These are phyloP conservation scores for Myxozyma udenii DNA, from an alignment of 805 yeast species.

Conservation along the genomic window DNA sequence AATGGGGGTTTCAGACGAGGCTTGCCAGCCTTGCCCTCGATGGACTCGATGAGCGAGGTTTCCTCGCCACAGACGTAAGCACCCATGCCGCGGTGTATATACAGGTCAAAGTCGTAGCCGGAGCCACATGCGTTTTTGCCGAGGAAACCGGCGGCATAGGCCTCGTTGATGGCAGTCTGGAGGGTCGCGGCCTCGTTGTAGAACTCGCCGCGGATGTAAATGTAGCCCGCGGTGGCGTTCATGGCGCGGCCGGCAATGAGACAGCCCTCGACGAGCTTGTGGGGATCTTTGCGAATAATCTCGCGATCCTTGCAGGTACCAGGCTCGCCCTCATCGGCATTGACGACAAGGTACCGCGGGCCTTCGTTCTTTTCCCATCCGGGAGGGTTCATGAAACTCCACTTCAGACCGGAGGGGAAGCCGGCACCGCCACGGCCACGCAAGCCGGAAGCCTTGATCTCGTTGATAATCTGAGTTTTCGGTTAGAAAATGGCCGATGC, in stretches of 20 bases:
- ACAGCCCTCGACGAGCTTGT: constrained; percentile 89
- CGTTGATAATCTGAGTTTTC: constrained; percentile 58
- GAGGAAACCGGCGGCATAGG: constrained; percentile 72
- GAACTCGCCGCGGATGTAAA: constrained; percentile 82
- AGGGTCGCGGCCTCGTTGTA: constrained; percentile 72
- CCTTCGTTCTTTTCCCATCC: constrained; percentile 90
- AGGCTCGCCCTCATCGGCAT: constrained; percentile 94
- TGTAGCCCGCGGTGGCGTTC: constrained; percentile 92
- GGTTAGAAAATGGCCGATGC: no score
- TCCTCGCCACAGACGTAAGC: constrained; percentile 93
- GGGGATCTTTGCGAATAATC: constrained; percentile 87
- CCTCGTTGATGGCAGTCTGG: constrained; percentile 83
- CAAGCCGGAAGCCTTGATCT: constrained; percentile 77
- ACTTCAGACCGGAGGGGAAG: constrained; percentile 84
- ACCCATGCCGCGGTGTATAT: constrained; percentile 88
- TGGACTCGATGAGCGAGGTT: constrained; percentile 81
- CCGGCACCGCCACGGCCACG: constrained; percentile 96
- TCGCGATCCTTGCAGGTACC: constrained; percentile 93
- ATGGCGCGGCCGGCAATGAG: constrained; percentile 83
- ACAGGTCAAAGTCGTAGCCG: constrained; percentile 80
- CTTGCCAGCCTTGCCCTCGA: constrained; percentile 91
- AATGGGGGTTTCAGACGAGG: constrained; percentile 93
- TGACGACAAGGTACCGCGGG: constrained; percentile 77
- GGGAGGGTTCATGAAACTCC: constrained; percentile 95
- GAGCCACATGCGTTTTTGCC: constrained; percentile 87